Conservation (phyloP, 2,329 filamentous ascomycete genomes). For the Colletotrichum ledebouriae region DNA sequence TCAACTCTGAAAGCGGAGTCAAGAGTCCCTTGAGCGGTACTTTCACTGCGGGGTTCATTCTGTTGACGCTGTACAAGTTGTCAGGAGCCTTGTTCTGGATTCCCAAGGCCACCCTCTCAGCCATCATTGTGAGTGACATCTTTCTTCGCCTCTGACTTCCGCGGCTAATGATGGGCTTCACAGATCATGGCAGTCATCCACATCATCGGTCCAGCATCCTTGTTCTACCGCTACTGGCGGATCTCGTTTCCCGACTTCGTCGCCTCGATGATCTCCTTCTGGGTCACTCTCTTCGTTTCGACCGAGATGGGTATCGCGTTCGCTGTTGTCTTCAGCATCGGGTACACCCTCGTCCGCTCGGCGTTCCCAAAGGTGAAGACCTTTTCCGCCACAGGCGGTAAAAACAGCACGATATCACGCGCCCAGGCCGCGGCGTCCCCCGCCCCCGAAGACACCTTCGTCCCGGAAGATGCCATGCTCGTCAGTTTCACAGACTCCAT, state of each 20-base stretch:
- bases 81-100: constrained; percentile 75
- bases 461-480: constrained; percentile 65
- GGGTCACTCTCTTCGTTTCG: constrained; percentile 72
- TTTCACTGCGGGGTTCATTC: constrained; percentile 71
- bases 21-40: constrained; percentile 72
- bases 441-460: constrained; percentile 44
- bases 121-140: constrained; percentile 65
- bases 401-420: constrained; percentile 49
- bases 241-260: constrained; percentile 75
- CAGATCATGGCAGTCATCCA: constrained; percentile 74
- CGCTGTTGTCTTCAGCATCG: constrained; percentile 73
- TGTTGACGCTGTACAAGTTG: constrained; percentile 73
- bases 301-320: constrained; percentile 71
- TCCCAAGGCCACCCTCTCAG: constrained; percentile 74
- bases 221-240: constrained; percentile 75
- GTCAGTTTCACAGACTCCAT: constrained; percentile 70
- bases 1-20: constrained; percentile 75
- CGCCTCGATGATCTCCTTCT: constrained; percentile 73
- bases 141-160: neutral
- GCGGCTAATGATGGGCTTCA: neutral
- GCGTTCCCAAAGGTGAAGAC: constrained; percentile 63
- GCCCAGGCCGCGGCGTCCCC: constrained; percentile 45
- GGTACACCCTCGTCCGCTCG: constrained; percentile 70
- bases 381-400: constrained; percentile 47
- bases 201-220: constrained; percentile 68